phyloP scores from a whole-genome alignment of 805 yeast species.

The Lachancea thermotolerans region DNA sequence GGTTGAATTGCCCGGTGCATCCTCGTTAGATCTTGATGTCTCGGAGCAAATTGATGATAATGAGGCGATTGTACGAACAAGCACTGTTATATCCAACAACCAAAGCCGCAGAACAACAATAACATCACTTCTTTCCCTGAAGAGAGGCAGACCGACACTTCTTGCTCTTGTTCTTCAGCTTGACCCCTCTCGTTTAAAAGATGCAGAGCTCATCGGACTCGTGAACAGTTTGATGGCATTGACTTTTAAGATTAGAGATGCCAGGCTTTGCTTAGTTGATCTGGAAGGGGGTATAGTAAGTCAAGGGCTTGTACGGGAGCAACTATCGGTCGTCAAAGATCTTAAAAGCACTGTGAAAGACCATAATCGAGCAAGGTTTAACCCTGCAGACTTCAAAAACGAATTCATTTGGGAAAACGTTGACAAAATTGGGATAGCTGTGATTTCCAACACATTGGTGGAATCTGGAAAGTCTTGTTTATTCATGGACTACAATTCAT shows the following conservation, averaged over 20 bases:
- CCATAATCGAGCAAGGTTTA: conserved; percentile 8
- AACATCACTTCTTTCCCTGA: conserved; percentile 26
- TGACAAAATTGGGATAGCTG: conserved; percentile 16
- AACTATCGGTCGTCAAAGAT: not conserved
- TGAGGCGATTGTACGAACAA: conserved; percentile 20
- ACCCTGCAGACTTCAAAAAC: conserved; percentile 15
- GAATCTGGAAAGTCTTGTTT: conserved; percentile 20
- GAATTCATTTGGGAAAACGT: conserved; percentile 8
- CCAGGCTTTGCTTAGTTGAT: conserved; percentile 21
- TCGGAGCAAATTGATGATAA: conserved; percentile 13
- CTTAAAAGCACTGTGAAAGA: not conserved
- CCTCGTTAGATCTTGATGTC: conserved; percentile 9
- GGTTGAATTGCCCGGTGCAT: not conserved
- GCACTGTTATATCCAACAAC: conserved; percentile 4
- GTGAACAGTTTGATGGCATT: conserved; percentile 24
- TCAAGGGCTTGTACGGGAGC: conserved; percentile 1
- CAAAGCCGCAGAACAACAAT: conserved; percentile 20
- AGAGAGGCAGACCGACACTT: conserved; percentile 22
- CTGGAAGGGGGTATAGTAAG: conserved; percentile 13
- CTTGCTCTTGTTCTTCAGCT: conserved; percentile 26
- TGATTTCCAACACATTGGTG: conserved; percentile 25
- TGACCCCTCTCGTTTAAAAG: conserved; percentile 15
- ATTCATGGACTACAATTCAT: conserved; percentile 18
- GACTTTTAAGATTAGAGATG: conserved; percentile 11
- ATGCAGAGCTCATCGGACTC: conserved; percentile 9